Conservation (phyloP, 2,329 filamentous ascomycete species). For the Colletotrichum paranaense region DNA sequence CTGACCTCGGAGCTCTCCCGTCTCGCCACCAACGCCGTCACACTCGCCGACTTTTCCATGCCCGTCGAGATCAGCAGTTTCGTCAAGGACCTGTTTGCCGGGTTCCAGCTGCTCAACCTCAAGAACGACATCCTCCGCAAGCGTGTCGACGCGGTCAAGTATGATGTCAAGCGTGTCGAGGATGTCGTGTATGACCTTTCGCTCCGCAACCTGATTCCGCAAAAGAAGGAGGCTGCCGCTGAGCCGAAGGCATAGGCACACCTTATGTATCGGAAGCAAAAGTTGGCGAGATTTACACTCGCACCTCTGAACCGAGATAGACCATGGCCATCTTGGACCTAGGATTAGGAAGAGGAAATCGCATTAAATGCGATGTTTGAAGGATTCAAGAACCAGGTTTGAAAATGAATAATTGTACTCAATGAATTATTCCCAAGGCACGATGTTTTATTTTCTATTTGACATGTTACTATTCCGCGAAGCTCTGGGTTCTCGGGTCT, state of each 20-base stretch:
- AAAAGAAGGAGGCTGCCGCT: conserved; percentile 18
- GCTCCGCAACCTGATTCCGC: conserved; percentile 81
- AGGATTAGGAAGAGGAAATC: neutral
- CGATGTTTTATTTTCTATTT: no score
- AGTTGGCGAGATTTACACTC: neutral
- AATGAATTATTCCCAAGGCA: no score
- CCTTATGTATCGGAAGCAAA: no score
- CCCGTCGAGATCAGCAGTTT: conserved; percentile 91
- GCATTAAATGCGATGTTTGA: no score
- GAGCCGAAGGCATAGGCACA: conserved; percentile 1
- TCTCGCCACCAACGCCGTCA: conserved; percentile 94
- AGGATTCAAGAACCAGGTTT: neutral
- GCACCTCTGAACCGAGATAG: neutral
- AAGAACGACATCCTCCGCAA: conserved; percentile 95
- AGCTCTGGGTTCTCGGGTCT: no score
- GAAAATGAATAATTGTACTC: neutral
- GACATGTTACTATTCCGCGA: neutral
- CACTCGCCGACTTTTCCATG: conserved; percentile 86
- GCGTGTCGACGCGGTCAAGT: conserved; percentile 93
- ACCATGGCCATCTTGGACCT: neutral
- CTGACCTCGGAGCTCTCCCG: conserved; percentile 92
- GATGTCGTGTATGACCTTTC: conserved; percentile 97
- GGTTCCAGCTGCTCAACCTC: conserved; percentile 96
- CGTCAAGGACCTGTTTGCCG: conserved; percentile 94
- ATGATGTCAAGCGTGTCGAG: conserved; percentile 97